A percentile compares a stretch with the other conserved stretches of the same genome.
Conservation (phyloP, 176 grass and related monocot species). For the Carex pumila region DNA sequence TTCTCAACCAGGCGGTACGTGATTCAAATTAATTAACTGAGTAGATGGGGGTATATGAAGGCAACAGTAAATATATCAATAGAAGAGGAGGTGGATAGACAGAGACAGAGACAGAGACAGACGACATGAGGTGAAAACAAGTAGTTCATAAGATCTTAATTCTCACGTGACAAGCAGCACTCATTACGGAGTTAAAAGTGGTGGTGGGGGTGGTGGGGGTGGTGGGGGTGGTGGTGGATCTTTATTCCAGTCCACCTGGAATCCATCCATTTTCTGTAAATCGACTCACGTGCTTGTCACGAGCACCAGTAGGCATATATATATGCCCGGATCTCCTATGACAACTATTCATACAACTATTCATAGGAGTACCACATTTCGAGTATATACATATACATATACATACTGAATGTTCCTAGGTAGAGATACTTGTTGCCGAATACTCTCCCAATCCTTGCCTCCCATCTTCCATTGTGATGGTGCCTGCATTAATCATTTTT, state of each 20-base stretch:
- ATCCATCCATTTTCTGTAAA: slow-evolving; percentile 12
- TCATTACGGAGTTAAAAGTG: not conserved
- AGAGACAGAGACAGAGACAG: not conserved
- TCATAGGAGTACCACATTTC: too few relatives aligned
- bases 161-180: slow-evolving; percentile 13
- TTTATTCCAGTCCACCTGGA: slow-evolving; percentile 13
- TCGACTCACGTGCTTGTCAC: slow-evolving; percentile 23
- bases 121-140: not conserved
- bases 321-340: not conserved
- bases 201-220: not conserved
- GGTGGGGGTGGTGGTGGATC: not conserved
- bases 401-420: slow-evolving; percentile 77
- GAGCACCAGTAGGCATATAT: not conserved
- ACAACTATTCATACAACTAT: not conserved
- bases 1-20: too few relatives aligned
- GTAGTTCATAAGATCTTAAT: slow-evolving; percentile 3
- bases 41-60: not conserved
- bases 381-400: not conserved
- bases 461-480: slow-evolving; percentile 91
- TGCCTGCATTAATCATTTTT: slow-evolving; percentile 37
- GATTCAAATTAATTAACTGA: too few relatives aligned
- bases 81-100: not conserved
- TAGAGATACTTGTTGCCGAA: slow-evolving; percentile 92
- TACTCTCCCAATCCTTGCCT: slow-evolving; percentile 74
- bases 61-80: not conserved